Percentiles rank a stretch among this genome's conserved stretches.
Conservation (phyloP, 139 green algal genomes). For the Chlorella sorokiniana region DNA sequence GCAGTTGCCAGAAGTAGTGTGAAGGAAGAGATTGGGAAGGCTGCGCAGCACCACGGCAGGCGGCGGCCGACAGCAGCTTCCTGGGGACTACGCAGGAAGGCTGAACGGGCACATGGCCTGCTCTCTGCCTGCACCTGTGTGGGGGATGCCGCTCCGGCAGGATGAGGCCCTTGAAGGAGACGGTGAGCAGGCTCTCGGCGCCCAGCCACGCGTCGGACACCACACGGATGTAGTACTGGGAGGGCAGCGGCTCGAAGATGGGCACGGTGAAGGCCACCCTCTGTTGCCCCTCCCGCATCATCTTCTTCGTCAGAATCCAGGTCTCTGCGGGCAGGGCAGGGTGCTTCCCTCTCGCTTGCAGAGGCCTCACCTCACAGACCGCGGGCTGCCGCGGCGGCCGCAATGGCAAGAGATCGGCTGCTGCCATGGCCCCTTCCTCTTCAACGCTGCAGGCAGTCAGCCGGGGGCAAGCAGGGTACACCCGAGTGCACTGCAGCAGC, state of each 20-base stretch:
- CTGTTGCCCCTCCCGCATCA: conserved; percentile 72
- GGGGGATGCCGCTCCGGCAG: conserved; percentile 72
- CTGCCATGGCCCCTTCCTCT: too few species aligned
- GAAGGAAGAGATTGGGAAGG: neutral
- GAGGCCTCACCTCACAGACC: too few species aligned
- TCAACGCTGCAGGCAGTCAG: too few species aligned
- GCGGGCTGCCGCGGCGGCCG: too few species aligned
- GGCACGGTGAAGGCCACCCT: conserved; percentile 93
- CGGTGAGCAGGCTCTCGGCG: conserved; percentile 64
- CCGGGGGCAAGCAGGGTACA: too few species aligned
- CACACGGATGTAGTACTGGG: conserved; percentile 72
- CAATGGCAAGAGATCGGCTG: too few species aligned
- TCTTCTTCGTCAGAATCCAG: conserved; percentile 90
- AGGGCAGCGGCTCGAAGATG: conserved; percentile 93
- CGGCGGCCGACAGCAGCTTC: neutral
- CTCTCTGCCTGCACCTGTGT: too few species aligned
- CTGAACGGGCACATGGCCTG: neutral
- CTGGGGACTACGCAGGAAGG: neutral
- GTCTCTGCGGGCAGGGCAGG: conserved; percentile 68
- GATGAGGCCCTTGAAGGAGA: conserved; percentile 78
- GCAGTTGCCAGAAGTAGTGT: conserved; percentile 10
- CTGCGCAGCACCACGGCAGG: neutral
- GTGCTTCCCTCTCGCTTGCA: too few species aligned
- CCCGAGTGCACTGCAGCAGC: neutral
- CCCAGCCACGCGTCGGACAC: conserved; percentile 85